Evolutionary conservation across 2,329 filamentous ascomycete genomes (phyloP).

Genomic region (Monilinia laxa): DNA sequence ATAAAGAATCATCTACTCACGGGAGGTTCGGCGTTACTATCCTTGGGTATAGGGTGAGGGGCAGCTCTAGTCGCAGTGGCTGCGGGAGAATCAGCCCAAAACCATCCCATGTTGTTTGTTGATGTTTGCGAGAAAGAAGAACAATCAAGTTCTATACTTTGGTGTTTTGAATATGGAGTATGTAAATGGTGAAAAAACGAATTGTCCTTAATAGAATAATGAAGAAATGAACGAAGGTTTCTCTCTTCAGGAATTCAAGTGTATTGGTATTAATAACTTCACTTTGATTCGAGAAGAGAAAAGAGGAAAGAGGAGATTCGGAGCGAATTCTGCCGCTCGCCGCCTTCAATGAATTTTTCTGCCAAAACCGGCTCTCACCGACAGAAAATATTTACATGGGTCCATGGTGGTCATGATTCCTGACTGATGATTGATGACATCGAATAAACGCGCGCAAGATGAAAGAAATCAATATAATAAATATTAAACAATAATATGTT

Average conservation of each 20-base stretch:
- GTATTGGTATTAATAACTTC: constrained; percentile 11
- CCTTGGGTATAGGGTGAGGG: constrained; percentile 33
- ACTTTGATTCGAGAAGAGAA: constrained; percentile 8
- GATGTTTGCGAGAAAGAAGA: constrained; percentile 5
- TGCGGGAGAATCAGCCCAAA: constrained; percentile 37
- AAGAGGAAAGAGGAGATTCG: constrained; percentile 10
- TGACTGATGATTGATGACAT: constrained; percentile 6
- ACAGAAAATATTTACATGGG: constrained; percentile 3
- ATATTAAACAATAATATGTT: constrained; percentile 5
- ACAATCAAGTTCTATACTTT: not conserved
- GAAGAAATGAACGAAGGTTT: not conserved
- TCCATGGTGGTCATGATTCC: not conserved
- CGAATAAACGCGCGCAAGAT: not conserved
- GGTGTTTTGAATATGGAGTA: not conserved
- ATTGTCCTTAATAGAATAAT: not conserved
- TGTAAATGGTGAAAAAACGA: not conserved
- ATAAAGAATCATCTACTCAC: constrained; percentile 28
- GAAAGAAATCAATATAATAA: not conserved
- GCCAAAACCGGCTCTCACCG: constrained; percentile 15
- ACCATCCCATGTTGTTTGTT: constrained; percentile 39
- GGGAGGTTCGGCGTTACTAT: constrained; percentile 33
- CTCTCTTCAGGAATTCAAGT: not conserved
- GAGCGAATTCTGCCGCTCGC: not conserved
- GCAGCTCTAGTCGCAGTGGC: constrained; percentile 29
- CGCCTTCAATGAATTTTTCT: constrained; percentile 5